Evolutionary conservation across 345 rosid species (phyloP), one percentile per base, ranked within the genome.

Genomic region (Gossypium herbaceum): DNA sequence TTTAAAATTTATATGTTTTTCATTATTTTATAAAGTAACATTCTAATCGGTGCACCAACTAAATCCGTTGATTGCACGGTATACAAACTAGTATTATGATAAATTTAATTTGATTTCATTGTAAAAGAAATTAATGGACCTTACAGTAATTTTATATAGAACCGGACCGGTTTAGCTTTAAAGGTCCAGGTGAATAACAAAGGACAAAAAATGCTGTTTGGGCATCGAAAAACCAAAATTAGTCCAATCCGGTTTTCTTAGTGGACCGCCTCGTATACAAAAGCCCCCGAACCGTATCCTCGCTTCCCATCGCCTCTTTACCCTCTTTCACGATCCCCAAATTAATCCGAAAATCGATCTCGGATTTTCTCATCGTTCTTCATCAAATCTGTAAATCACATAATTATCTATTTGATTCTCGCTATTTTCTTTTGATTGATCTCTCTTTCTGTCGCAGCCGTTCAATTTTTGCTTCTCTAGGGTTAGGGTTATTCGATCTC

Each of bases 401-500:
- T 16, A 12, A 2, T 16, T 20, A 47, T 20, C 15, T 51, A 3
- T 64, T 68, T 25, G 16, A 72, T 82, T 79, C 73, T 29, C 1
- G 74, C 43, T 34, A 0, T 79, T 25, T 34, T 29, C 74, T 79
- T 24, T 75, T 48, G 43, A 52, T 76, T 22, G 79, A 83, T 67
- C 71, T 61, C 56, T 11, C 4, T 65, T 73, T 71, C 48, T 5
- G 19, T 51, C 0, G 2, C 27, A 1, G 39, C 75, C 73, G 75
- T 71, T 44, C 2, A 27, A 20, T 78, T 70, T 51, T 9, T 25
- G 25, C 69, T 10, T 67, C 69, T 81, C 76, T 81, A 83, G 83
- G 88, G 85, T 81, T 83, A 79, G 85, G 88, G 86, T 76, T 81
- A 77, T 25, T 43, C 34, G 29, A 50, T 64, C 73, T 41, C 20